Conservation (phyloP, 1,284 basidiomycete genomes). For the Leccinum fuscescens region DNA sequence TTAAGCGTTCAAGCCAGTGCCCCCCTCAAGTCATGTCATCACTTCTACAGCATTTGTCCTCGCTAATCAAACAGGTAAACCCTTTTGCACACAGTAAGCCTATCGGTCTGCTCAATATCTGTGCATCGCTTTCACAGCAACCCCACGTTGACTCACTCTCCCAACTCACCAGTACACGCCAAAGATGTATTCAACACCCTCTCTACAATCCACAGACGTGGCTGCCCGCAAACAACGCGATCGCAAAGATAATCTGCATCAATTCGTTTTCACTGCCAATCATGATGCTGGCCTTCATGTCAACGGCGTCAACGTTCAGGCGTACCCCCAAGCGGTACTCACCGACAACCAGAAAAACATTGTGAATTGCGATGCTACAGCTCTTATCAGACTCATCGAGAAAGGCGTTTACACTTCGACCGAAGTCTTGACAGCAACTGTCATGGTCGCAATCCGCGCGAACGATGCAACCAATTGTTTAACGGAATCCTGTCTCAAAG, state of each 20-base stretch:
- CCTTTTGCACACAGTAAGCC: constrained; percentile 3
- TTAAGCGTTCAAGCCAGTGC: not conserved
- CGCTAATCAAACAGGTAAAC: not conserved
- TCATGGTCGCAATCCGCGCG: constrained; percentile 29
- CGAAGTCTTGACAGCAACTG: constrained; percentile 27
- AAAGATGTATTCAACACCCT: constrained; percentile 7
- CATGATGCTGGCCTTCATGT: constrained; percentile 1
- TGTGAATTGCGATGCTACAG: constrained; percentile 31
- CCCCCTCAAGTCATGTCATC: not conserved
- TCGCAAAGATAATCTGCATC: constrained; percentile 20
- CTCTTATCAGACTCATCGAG: constrained; percentile 22
- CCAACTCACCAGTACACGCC: not conserved
- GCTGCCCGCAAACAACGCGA: constrained; percentile 27
- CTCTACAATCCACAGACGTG: constrained; percentile 11
- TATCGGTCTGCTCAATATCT: not conserved
- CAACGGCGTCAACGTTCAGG: constrained; percentile 22
- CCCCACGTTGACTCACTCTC: not conserved
- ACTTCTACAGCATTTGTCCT: constrained; percentile 16
- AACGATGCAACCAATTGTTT: constrained; percentile 49
- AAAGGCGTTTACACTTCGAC: constrained; percentile 25
- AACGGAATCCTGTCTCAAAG: constrained; percentile 53
- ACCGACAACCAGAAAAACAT: constrained; percentile 28
- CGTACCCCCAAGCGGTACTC: constrained; percentile 28
- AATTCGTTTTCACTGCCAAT: constrained; percentile 1
- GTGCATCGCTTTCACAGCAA: constrained; percentile 1